Evolutionary conservation across 23 red algal species (phyloP), one percentile per base, ranked within the genome.

Genomic region (Rhodosorus marinus): DNA sequence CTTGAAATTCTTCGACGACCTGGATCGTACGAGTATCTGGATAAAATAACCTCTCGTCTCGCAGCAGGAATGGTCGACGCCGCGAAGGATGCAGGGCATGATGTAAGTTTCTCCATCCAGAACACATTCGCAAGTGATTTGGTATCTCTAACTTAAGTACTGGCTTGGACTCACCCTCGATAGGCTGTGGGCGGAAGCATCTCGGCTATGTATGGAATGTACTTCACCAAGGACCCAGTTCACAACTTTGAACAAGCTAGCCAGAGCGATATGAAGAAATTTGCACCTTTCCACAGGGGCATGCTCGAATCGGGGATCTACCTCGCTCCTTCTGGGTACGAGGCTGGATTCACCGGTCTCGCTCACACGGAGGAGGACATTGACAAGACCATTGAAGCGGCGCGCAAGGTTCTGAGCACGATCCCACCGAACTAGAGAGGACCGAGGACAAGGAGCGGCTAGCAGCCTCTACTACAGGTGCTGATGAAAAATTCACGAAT

Each of bases 291-390:
- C 56, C 90, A 98, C 69, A 62, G 90, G 6, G 76, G 67, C 1
- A 98, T 98, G 90, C 32, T 98, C 23, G 79, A 98, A 54, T 55
- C 62, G 51, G 90, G 90, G 0, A 55, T 98, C 38, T 98, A 98
- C 56, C 35, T 98, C 4, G 90, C 90, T 32, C 90, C 90, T 28
- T 85, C 78, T 24, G 62, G 67, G 35, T 98, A 83, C 53, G 90
- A 98, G 51, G 90, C 90, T 20, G 90, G 90, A 8, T 98, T 98
- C 57, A 85, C 72, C 5, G 52, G 70, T 58, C 74, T 98, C 15
- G 59, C 74, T 72, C 90, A 98, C 62, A 62, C 78, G 19, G 90
- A 85, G 56, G 77, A 70, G 22, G 90, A 98, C 56, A 70, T 98
- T 40, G 90, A 98, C 29, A 35, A 67, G 21, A 98, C 90, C 26